Evolutionary conservation across 2,329 filamentous ascomycete genomes (phyloP).

Genomic region (Arthrinium phaeospermum): DNA sequence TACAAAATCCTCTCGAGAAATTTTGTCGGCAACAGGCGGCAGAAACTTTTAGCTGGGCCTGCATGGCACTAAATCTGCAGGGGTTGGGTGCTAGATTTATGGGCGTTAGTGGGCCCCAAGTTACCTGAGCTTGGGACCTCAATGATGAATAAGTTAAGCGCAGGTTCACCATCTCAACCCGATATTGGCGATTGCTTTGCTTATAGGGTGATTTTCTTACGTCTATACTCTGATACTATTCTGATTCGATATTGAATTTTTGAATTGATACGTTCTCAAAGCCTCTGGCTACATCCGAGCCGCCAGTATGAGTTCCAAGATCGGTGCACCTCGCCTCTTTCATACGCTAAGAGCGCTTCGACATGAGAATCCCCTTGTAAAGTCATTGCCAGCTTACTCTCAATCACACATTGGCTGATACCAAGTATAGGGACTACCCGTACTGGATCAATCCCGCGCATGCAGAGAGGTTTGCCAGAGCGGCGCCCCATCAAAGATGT

Average conservation of each 20-base stretch:
- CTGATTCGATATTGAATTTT: background rate
- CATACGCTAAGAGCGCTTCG: slow-evolving; percentile 58
- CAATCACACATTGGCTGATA: background rate
- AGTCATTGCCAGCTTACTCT: slow-evolving; percentile 28
- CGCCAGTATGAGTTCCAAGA: slow-evolving; percentile 23
- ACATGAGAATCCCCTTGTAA: slow-evolving; percentile 90
- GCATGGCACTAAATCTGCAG: slow-evolving; percentile 12
- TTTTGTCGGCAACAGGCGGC: slow-evolving; percentile 58
- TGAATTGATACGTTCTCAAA: background rate
- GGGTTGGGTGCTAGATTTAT: background rate
- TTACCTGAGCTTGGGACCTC: background rate
- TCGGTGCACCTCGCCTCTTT: slow-evolving; percentile 47
- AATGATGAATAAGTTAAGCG: background rate
- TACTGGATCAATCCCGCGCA: slow-evolving; percentile 74
- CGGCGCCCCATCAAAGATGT: slow-evolving; percentile 83
- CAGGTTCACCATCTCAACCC: background rate
- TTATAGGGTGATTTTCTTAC: background rate
- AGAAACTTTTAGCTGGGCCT: slow-evolving; percentile 39
- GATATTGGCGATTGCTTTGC: background rate
- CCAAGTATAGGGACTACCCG: slow-evolving; percentile 77
- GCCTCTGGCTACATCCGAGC: background rate
- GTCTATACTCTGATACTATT: background rate
- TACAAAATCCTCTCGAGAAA: slow-evolving; percentile 40
- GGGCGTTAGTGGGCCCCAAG: background rate
- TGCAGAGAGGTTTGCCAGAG: slow-evolving; percentile 82